Base-by-base conservation (phyloP, 345 rosid genomes). In the Eucalyptus sp. region DNA sequence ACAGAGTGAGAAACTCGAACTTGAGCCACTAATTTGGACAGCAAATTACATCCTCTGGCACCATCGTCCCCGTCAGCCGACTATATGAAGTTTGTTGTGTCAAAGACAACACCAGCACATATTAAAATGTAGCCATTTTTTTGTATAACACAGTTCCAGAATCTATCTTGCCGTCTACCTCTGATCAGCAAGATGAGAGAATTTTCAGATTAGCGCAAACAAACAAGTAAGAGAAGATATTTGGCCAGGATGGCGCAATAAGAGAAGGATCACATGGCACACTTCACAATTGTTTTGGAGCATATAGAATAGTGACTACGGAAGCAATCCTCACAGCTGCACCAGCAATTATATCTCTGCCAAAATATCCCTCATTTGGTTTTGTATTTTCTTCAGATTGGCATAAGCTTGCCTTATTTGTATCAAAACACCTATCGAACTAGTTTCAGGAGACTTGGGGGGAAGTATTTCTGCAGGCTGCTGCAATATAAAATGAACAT, bases 11-110 rank as follows among this genome's bases (percentile, higher is more conserved):
- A 58, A 58, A 58, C 66, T 58, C 0, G 66, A 25, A 58, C n/a
- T 58, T 10, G 14, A 25, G 64, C 64, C 66, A 56, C 62, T 22
- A 16, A 56, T 56, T 9, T 56, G 62, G 10, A 52, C 58, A 52
- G 58, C 10, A 52, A 52, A 52, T 52, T 52, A 1, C 15, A 0
- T 56, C 62, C 29, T 58, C 66, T 0, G 13, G 0, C 64, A 25
- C n/a, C 29, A 10, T 0, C 13, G 29, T 25, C 7, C 64, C 64
- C 14, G 0, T 58, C 64, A 24, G 64, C 64, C 7, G 14, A 24
- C 29, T 58, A 25, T 10, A 25, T 58, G 0, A 56, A 56, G 62
- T 10, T 58, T 58, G 60, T 58, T 25, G 64, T 25, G n/a, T 58
- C 14, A 11, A 25, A 58, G 14, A 58, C 64, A 58, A 24, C 64